A percentile compares a stretch with the other conserved stretches of the same genome.
phyloP scores from a whole-genome alignment of 1,284 basidiomycete species.

The Ustilago cynodontis region DNA sequence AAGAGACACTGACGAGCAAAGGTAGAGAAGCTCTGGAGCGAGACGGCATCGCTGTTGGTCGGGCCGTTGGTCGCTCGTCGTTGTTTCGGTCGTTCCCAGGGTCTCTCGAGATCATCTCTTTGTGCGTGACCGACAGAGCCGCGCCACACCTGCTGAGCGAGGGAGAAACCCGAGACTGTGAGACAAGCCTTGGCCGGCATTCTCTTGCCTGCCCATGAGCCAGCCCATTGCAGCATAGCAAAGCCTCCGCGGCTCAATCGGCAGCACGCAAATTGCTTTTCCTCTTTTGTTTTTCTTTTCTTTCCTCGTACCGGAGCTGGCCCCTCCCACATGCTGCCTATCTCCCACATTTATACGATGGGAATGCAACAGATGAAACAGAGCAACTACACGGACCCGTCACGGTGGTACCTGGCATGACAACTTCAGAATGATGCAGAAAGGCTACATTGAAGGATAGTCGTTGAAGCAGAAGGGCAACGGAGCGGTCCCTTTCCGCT shows the following conservation, averaged over 20 bases:
- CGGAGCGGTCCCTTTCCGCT: neutral
- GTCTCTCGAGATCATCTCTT: neutral
- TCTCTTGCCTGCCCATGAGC: neutral
- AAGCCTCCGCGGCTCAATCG: neutral
- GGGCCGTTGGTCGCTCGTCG: slow-evolving; percentile 25
- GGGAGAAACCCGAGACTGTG: slow-evolving; percentile 7
- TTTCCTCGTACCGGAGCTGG: neutral
- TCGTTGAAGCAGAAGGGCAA: no score
- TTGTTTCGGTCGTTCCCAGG: slow-evolving; percentile 17
- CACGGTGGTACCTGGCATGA: no score
- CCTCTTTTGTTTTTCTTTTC: neutral
- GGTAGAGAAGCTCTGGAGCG: neutral
- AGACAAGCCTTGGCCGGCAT: slow-evolving; percentile 5
- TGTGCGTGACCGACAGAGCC: neutral
- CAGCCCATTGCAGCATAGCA: neutral
- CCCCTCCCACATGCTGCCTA: neutral
- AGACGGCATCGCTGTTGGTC: slow-evolving; percentile 16
- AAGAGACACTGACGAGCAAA: neutral
- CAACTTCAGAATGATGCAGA: no score
- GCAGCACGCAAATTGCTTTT: neutral
- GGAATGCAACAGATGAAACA: no score
- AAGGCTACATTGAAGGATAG: no score
- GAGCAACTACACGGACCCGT: neutral
- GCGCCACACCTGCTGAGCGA: neutral
- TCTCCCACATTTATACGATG: slow-evolving; percentile 15